phyloP scores from a whole-genome alignment of 352 stramenopile genomes.

The Elongisporangium undulatum region DNA sequence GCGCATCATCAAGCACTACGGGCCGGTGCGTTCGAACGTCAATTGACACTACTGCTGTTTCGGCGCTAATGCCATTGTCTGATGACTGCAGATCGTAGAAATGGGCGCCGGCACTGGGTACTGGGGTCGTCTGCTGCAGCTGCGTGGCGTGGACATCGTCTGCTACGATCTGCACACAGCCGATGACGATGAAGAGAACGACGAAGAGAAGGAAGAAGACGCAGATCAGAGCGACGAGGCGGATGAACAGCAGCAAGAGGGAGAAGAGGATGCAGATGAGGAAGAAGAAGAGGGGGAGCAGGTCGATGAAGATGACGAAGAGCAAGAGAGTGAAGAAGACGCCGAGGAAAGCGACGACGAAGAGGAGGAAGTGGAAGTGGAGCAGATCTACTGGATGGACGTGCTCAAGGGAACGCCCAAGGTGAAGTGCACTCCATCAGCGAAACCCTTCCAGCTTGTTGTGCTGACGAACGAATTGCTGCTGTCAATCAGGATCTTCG shows the following conservation, averaged over 20 bases:
- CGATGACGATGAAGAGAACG: constrained; percentile 35
- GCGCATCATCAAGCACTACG: constrained; percentile 90
- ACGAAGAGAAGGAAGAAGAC: constrained; percentile 13
- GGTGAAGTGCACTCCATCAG: constrained; percentile 13
- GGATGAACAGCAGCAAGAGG: constrained; percentile 22
- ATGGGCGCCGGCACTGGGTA: constrained; percentile 90
- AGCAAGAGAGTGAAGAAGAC: constrained; percentile 13
- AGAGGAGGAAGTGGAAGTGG: constrained; percentile 69
- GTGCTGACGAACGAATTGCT: not conserved
- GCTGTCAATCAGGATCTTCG: constrained; percentile 37
- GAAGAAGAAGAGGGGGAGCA: constrained; percentile 22
- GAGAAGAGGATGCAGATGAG: constrained; percentile 12
- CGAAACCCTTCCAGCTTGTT: not conserved
- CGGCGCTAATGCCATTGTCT: constrained; percentile 9
- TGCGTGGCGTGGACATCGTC: constrained; percentile 75
- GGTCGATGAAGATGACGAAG: constrained; percentile 13
- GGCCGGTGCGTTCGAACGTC: constrained; percentile 33
- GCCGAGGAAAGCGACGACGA: constrained; percentile 22
- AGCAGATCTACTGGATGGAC: constrained; percentile 86
- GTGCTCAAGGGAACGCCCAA: constrained; percentile 68
- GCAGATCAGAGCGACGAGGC: constrained; percentile 6
- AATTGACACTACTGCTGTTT: not conserved
- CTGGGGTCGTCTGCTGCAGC: constrained; percentile 76
- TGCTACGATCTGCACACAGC: constrained; percentile 85
- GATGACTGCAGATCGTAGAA: constrained; percentile 73